phyloP scores from a whole-genome alignment of 225 moss, liverwort and hornwort species.

The Rhytidiadelphus loreus region DNA sequence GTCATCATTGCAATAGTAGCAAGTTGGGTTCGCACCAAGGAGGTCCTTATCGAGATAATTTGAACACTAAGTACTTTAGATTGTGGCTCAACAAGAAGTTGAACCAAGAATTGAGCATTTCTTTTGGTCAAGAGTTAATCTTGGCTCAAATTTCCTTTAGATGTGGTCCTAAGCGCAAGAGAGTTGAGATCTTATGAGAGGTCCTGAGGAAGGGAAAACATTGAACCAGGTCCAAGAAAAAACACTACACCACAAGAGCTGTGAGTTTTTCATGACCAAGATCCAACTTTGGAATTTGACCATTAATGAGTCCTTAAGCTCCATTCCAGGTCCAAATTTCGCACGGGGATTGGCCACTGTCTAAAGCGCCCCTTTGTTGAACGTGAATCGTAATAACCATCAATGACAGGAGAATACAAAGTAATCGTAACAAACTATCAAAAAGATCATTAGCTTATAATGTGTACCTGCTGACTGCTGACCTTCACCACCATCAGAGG shows the following conservation, averaged over 20 bases:
- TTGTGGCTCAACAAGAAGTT: neutral
- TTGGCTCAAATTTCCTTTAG: neutral
- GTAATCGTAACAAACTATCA: neutral
- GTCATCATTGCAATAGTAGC: neutral
- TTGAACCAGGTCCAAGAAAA: neutral
- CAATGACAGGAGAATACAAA: neutral
- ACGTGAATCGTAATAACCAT: neutral
- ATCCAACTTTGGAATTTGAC: neutral
- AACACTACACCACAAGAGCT: too few relatives aligned
- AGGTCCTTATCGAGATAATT: neutral
- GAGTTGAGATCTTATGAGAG: neutral
- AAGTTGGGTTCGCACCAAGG: neutral
- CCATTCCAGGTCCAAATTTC: neutral
- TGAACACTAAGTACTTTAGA: neutral
- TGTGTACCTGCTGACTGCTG: conserved; percentile 25
- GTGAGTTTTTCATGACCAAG: neutral
- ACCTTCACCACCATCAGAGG: conserved; percentile 13
- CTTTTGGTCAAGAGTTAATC: neutral
- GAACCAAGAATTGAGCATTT: neutral
- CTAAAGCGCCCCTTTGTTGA: neutral
- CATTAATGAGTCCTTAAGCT: neutral
- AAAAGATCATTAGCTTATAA: neutral
- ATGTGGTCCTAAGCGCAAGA: neutral
- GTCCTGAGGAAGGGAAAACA: neutral
- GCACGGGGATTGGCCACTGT: neutral